phyloP scores from a whole-genome alignment of 176 grass and related monocot species.

The Panicum miliaceum region DNA sequence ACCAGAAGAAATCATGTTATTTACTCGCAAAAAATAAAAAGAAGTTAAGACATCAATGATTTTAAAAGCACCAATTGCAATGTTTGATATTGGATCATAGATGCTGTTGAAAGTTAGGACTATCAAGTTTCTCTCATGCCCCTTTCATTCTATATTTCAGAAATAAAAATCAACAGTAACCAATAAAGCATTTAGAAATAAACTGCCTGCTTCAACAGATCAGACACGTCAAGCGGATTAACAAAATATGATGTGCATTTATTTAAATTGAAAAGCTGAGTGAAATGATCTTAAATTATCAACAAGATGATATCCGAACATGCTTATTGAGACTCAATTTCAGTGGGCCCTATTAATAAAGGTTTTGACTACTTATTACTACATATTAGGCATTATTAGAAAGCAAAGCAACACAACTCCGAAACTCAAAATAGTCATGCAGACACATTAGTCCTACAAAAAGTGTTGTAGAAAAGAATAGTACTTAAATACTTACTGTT shows the following conservation, averaged over 20 bases:
- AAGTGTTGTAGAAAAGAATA: background rate
- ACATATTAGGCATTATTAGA: background rate
- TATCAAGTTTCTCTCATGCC: background rate
- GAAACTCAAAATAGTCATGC: constrained; percentile 5
- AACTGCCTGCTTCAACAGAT: background rate
- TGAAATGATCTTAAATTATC: background rate
- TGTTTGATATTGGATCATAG: background rate
- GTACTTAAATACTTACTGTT: constrained; percentile 78
- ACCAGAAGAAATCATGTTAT: background rate
- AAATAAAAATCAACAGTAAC: background rate
- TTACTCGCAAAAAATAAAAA: background rate
- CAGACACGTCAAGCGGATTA: background rate
- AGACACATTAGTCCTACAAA: constrained; percentile 10
- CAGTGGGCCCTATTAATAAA: background rate
- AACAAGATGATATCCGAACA: background rate
- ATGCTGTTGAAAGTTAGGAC: constrained; percentile 14
- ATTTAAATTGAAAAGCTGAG: background rate
- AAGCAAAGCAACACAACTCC: constrained; percentile 16
- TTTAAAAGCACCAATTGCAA: background rate
- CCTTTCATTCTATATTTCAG: background rate
- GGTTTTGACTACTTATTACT: background rate
- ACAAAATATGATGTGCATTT: background rate
- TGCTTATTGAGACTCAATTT: background rate
- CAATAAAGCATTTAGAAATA: background rate
- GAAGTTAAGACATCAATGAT: background rate